These are phyloP conservation scores for Saccharomycopsis vini DNA, from an alignment of 805 yeast species.

Conservation along the genomic window DNA sequence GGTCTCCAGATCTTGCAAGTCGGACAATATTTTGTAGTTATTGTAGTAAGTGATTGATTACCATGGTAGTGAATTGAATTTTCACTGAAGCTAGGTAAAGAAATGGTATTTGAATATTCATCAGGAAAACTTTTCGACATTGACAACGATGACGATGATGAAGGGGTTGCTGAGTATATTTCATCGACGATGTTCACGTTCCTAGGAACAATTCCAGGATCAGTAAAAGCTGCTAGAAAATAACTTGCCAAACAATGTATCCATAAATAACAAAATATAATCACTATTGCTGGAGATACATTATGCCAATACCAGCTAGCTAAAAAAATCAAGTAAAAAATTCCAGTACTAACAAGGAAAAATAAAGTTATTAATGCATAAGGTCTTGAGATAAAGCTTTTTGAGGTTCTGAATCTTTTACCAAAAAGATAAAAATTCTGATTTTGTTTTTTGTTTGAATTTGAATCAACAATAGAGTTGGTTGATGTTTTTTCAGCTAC, in stretches of 20 bases:
- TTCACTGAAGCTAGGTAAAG: constrained; percentile 34
- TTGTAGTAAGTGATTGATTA: too few relatives aligned
- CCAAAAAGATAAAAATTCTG: constrained; percentile 39
- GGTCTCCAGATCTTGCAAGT: constrained; percentile 71
- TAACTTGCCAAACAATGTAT: constrained; percentile 38
- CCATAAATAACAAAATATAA: constrained; percentile 55
- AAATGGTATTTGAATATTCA: constrained; percentile 45
- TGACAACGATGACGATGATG: background rate
- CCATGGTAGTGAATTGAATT: too few relatives aligned
- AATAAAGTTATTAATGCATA: constrained; percentile 30
- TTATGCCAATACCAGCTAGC: constrained; percentile 47
- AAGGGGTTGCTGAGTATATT: background rate
- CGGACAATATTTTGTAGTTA: constrained; percentile 47
- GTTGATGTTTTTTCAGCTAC: too few relatives aligned
- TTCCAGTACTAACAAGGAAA: constrained; percentile 35
- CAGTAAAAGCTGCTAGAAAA: constrained; percentile 46
- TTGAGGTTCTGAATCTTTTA: constrained; percentile 47
- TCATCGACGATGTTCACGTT: constrained; percentile 50
- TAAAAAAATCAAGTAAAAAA: constrained; percentile 46
- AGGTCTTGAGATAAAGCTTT: constrained; percentile 29
- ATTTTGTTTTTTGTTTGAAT: too few relatives aligned
- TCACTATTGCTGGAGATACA: constrained; percentile 45
- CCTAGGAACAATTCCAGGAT: constrained; percentile 65
- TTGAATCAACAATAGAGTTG: too few relatives aligned
- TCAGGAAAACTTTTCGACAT: constrained; percentile 36